phyloP scores from a whole-genome alignment of 257 asterid species.

The Thymus quinquecostatus region DNA sequence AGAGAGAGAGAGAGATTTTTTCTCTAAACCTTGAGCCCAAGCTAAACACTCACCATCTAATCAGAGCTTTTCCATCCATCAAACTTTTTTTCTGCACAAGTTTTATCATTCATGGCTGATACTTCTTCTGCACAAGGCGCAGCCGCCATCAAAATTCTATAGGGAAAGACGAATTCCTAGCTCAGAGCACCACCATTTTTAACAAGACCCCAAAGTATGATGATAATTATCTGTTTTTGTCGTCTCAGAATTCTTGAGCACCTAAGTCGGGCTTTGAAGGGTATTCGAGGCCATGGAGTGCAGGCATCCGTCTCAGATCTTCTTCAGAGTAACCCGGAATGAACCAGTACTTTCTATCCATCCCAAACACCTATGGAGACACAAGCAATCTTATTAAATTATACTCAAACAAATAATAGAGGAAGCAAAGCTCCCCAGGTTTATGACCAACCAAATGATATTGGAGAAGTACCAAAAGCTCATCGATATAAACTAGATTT shows the following conservation, averaged over 20 bases:
- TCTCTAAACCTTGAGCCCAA: slow-evolving; percentile 18
- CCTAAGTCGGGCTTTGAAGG: slow-evolving; percentile 73
- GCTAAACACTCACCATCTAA: slow-evolving; percentile 11
- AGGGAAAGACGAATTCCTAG: slow-evolving; percentile 23
- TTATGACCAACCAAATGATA: not conserved
- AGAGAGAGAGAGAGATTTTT: slow-evolving; percentile 14
- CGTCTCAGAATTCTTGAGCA: slow-evolving; percentile 54
- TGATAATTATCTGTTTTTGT: not conserved
- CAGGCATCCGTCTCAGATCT: slow-evolving; percentile 67
- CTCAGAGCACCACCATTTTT: slow-evolving; percentile 18
- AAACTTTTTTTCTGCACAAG: slow-evolving; percentile 26
- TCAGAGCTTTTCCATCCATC: slow-evolving; percentile 22
- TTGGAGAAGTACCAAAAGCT: not conserved
- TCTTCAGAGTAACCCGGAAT: slow-evolving; percentile 71
- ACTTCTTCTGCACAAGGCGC: slow-evolving; percentile 24
- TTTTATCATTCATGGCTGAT: not conserved
- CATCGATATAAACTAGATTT: not conserved
- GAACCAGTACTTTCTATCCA: slow-evolving; percentile 68
- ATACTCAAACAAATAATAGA: not conserved
- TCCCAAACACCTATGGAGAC: slow-evolving; percentile 63
- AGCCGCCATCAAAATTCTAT: slow-evolving; percentile 22
- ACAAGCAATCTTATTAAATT: not conserved
- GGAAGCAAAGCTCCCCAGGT: not conserved
- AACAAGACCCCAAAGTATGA: slow-evolving; percentile 19
- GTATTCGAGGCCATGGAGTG: slow-evolving; percentile 81